A percentile compares a stretch with the other conserved stretches of the same genome.
Conservation (phyloP, 441 rosid species). For the Gossypium laxum region DNA sequence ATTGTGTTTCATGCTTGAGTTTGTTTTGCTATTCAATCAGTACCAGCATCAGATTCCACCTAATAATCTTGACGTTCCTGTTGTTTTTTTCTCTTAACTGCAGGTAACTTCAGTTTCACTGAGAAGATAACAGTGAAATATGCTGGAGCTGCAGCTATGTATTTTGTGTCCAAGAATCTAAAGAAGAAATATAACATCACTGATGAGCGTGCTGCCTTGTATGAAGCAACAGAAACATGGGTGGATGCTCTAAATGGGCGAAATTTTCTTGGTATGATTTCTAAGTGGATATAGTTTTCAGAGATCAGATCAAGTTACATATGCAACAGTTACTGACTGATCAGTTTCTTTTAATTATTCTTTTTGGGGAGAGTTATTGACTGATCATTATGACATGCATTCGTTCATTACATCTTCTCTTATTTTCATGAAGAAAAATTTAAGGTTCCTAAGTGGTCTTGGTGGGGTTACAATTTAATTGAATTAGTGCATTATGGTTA, state of each 20-base stretch:
- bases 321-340: too few relatives aligned
- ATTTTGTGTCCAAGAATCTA: constrained; percentile 34
- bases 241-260: constrained; percentile 35
- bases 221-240: constrained; percentile 39
- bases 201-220: constrained; percentile 35
- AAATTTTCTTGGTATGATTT: constrained; percentile 32
- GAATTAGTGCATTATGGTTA: background rate
- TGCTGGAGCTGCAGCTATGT: constrained; percentile 44
- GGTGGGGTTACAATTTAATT: background rate
- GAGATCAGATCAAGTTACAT: background rate
- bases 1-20: background rate
- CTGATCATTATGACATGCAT: background rate
- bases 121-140: constrained; percentile 31
- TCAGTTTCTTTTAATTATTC: too few relatives aligned
- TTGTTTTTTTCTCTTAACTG: constrained; percentile 7
- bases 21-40: background rate
- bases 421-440: background rate
- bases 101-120: constrained; percentile 33
- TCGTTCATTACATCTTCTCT: background rate
- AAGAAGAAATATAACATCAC: constrained; percentile 39
- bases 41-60: background rate
- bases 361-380: background rate
- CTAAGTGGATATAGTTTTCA: background rate
- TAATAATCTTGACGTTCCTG: constrained; percentile 12
- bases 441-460: background rate